Evolutionary conservation across 176 grass and related monocot species (phyloP), one percentile per base, ranked within the genome.

Genomic region (Secale cereale): DNA sequence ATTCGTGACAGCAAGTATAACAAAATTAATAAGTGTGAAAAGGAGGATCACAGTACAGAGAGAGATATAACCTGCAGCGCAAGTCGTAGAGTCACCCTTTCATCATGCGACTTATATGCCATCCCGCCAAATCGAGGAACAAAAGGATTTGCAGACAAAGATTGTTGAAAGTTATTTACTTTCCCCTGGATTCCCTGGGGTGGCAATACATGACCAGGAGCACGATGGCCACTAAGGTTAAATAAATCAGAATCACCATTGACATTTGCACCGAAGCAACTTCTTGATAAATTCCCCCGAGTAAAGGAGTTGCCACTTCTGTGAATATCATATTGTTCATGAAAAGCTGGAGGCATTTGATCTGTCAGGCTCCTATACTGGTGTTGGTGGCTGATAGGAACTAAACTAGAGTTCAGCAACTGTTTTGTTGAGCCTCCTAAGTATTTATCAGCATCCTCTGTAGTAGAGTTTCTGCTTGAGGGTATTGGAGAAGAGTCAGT

Each of bases 401-500:
- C 26, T 46, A 88, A 57, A 6, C 80, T 85, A 85, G 84, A 79
- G 68, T 89, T 87, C 56, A 52, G 59, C 72, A 89, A 88, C 31
- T 94, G 81, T 81, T 89, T 88, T 60, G 89, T 50, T 59, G 71
- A 26, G 59, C 87, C 81, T 63, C 70, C 78, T 28, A 77, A 87
- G 77, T 81, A 92, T 88, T 61, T 85, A 86, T 92, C 74, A 40
- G 86, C 82, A 89, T 95, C 80, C 66, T 88, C 90, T 72, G 80
- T 90, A 10, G 77, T 82, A 65, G 87, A 96, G 83, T 96, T 99
- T 94, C 88, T 89, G 78, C 83, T 99, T 52, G 90, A 94, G 30
- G 94, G 94, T 46, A 94, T 60, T 46, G 97, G 94, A 85, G 93
- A 96, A 61, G 97, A 99, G 72, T 97, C 97, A 25, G 94, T 97